phyloP scores from a whole-genome alignment of 345 rosid species.

The Populus simonii region DNA sequence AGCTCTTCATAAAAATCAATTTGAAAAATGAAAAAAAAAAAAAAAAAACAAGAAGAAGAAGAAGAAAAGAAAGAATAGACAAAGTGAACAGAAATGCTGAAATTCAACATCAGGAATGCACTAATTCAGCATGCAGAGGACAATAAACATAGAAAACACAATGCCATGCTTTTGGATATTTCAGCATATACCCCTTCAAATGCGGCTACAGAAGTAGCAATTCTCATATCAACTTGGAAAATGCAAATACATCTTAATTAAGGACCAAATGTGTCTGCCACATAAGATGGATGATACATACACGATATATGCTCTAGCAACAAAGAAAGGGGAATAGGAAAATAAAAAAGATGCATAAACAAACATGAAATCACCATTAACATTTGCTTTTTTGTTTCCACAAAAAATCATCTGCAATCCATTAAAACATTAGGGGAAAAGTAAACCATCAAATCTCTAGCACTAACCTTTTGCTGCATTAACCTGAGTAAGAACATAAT shows the following conservation, averaged over 20 bases:
- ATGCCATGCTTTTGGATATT: neutral
- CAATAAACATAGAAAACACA: neutral
- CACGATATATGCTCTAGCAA: neutral
- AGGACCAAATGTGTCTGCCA: neutral
- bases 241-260: neutral
- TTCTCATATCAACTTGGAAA: neutral
- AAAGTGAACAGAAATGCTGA: neutral
- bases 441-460: neutral
- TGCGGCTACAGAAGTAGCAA: neutral
- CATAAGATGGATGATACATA: neutral
- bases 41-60: too few relatives aligned
- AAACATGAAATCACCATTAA: neutral
- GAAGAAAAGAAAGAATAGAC: neutral
- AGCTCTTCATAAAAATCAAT: neutral
- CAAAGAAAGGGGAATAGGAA: neutral
- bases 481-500: slow-evolving; percentile 78
- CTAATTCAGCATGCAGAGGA: neutral
- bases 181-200: slow-evolving; percentile 3
- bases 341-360: slow-evolving; percentile 3
- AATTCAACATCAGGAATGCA: neutral
- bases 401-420: neutral
- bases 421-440: neutral
- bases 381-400: neutral
- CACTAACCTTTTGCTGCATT: slow-evolving; percentile 77
- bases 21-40: neutral